Base-by-base conservation (phyloP, 2,329 filamentous ascomycete genomes). In the Venturia carpophila region DNA sequence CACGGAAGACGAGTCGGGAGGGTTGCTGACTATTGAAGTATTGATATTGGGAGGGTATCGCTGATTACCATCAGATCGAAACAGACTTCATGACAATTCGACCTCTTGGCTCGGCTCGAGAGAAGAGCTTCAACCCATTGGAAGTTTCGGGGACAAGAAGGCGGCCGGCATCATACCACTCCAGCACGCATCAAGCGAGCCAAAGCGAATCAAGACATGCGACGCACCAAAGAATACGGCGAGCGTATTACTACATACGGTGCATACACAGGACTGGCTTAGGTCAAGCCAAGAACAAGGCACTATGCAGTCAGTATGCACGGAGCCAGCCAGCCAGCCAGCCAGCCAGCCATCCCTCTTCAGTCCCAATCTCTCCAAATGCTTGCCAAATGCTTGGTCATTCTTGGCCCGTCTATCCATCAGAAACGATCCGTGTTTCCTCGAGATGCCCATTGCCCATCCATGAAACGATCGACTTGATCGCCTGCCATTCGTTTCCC, bases 401-500 rank as follows among this genome's bases (percentile, higher is more conserved):
- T 15, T 58, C 52, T 58, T 58, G 52, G 52, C 52, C 52, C 9
- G 15, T 37, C 52, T 13, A 39, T 58, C 52, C 52, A 58, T 58
- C 52, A 58, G 47, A 52, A 58, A 58, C 52, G 5, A n/a, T 37
- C 27, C 52, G 52, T 58, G 52, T 58, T 58, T 58, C 52, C 27
- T 37, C 5, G 52, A 58, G 52, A 58, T 58, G 52, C 19, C 17
- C 27, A 58, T 21, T 37, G 27, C 52, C 19, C 52, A 58, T 34
- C 52, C 52, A 37, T 58, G 52, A 58, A 58, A 58, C 52, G n/a
- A 37, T 58, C 52, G 47, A 24, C 47, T 0, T n/a, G 15, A 45
- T 45, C 42, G 17, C 7, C 47, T 24, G 21, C 47, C 49, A 37
- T 56, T 56, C 27, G 27, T n/a, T 37, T 39, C 52, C 13, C 52